These are phyloP conservation scores for Boletus barrowsii DNA, from an alignment of 768 basidiomycete species.

Conservation along the genomic window DNA sequence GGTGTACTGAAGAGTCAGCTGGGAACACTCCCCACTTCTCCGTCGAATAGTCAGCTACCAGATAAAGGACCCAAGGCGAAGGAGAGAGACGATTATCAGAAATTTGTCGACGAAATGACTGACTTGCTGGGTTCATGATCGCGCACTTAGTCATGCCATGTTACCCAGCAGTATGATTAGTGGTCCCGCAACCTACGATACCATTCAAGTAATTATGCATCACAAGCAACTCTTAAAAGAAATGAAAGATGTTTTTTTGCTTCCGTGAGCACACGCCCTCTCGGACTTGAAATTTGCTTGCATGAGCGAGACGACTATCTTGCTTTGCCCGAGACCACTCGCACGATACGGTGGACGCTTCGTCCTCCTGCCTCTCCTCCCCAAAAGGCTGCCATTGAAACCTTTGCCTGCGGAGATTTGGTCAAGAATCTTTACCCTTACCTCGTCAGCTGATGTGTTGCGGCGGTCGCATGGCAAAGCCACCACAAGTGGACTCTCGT, in stretches of 20 bases:
- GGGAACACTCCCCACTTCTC: constrained; percentile 37
- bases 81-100: constrained; percentile 68
- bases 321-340: constrained; percentile 68
- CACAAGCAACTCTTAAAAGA: not conserved
- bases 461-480: constrained; percentile 5
- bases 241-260: not conserved
- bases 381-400: constrained; percentile 46
- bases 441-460: constrained; percentile 18
- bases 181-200: not conserved
- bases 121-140: constrained; percentile 49
- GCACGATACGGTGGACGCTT: constrained; percentile 57
- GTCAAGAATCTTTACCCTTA: constrained; percentile 53
- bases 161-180: not conserved
- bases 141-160: not conserved
- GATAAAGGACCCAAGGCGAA: constrained; percentile 31
- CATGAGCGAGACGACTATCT: constrained; percentile 38
- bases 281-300: not conserved
- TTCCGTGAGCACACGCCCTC: not conserved
- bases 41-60: constrained; percentile 13
- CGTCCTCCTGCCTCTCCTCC: constrained; percentile 67
- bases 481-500: constrained; percentile 1
- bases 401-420: constrained; percentile 71
- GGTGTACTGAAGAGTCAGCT: constrained; percentile 59
- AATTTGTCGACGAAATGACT: constrained; percentile 73
- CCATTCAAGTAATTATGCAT: not conserved